Evolutionary conservation across 2,329 filamentous ascomycete species (phyloP), one percentile per base, ranked within the genome.

Genomic region (Botryotinia convoluta): DNA sequence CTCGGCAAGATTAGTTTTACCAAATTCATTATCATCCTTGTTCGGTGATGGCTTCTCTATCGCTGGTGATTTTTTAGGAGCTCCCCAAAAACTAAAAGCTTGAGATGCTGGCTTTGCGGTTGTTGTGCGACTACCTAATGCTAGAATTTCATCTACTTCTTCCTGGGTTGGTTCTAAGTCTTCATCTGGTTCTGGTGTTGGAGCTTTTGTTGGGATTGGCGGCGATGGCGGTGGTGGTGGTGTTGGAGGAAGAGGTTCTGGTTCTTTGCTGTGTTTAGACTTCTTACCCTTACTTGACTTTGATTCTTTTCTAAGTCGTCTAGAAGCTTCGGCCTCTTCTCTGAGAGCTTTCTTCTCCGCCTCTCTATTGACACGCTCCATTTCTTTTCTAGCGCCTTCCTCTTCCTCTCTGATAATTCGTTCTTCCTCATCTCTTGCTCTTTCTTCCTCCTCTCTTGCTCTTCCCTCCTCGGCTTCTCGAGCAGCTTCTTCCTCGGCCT

Each of bases 1-100:
- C 45, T 54, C 71, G 18, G 62, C 68, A 57, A 69, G 62, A 48
- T 68, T 72, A 37, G 37, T 37, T 3, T 63, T 57, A 65, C 69
- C 60, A 42, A 72, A 65, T 42, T 63, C 78, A 77, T 76, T 74
- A 77, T 75, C 73, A 77, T 77, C 79, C 76, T 79, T 80, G 75
- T 73, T 77, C 12, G 45, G 26, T 29, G 62, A 61, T 32, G 63
- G 57, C 63, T 51, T 69, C 20, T 67, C 70, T n/a, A 45, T 20
- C 12, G 68, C 59, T 68, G 63, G 62, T 42, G 74, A 73, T 76
- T 85, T 87, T 79, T 86, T 87, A 73, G 83, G 79, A 65, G 84
- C 82, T 74, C 87, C 86, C 88, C 88, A 90, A 82, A 89, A 89
- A 77, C 85, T 85, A 80, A 89, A 90, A 0, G 86, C 76, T 57